Conservation (phyloP, 345 rosid genomes). For the Eucalyptus marginata region DNA sequence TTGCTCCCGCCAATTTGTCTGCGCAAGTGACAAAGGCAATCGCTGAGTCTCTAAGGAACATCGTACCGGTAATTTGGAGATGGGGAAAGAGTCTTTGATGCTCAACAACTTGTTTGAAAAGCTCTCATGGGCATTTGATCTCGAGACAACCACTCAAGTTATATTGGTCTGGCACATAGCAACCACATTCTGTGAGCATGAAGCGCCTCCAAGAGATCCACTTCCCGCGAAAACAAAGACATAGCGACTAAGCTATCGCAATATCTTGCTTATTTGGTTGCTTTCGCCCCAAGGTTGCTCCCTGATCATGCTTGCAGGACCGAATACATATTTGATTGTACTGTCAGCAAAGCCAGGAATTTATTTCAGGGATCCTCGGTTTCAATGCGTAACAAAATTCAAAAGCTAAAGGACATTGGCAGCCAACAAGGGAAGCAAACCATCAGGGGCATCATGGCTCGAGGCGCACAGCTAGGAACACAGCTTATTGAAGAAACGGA, state of each 20-base stretch:
- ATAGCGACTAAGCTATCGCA: neutral
- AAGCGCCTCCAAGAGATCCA: neutral
- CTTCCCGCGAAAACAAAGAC: no score
- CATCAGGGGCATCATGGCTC: neutral
- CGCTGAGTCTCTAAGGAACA: no score
- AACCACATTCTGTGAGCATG: neutral
- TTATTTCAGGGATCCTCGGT: no score
- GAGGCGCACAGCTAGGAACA: neutral
- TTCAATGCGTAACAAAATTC: no score
- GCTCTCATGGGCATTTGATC: neutral
- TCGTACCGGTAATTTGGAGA: neutral
- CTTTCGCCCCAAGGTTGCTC: no score
- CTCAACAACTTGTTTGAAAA: accelerated
- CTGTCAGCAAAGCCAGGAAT: no score
- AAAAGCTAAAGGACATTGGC: no score
- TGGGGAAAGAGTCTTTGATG: accelerated
- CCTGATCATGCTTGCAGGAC: no score
- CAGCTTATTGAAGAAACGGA: neutral
- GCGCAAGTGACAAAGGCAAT: accelerated
- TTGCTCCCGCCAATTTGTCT: no score
- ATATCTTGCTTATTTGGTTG: no score
- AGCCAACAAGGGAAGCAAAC: no score
- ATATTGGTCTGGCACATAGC: neutral
- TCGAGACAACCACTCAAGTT: neutral
- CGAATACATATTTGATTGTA: no score